Evolutionary conservation across 202 grass and related monocot genomes (phyloP).

Genomic region (Cymbopogon flexuosus): DNA sequence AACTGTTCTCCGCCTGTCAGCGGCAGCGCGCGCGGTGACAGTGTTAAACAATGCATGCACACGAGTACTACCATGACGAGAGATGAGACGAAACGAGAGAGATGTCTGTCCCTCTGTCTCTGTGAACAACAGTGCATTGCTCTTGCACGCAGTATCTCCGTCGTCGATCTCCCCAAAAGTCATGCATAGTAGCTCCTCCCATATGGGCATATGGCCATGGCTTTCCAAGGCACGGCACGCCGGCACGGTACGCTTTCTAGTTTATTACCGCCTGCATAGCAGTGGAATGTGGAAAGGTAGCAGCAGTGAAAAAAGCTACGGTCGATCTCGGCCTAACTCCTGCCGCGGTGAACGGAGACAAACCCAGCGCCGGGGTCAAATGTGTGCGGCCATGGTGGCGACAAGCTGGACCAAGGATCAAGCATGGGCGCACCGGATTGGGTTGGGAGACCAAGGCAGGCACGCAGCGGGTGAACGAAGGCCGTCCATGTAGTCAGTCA

Average conservation of each 20-base stretch:
- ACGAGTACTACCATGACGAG: too few species aligned
- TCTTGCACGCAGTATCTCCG: background rate
- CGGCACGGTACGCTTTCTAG: too few species aligned
- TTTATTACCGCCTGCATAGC: background rate
- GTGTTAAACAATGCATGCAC: background rate
- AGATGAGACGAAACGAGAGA: background rate
- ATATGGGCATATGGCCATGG: background rate
- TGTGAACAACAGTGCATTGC: background rate
- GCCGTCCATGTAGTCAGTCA: background rate
- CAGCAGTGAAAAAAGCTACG: background rate
- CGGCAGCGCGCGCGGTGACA: too few species aligned
- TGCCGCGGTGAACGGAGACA: conserved; percentile 7
- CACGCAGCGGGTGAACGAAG: background rate
- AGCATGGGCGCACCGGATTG: background rate
- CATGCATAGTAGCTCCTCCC: conserved; percentile 14
- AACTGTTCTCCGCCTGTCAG: background rate
- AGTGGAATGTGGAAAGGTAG: too few species aligned
- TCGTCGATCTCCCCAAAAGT: background rate
- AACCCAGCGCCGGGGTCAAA: background rate
- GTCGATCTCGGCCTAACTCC: background rate
- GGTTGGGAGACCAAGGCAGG: background rate
- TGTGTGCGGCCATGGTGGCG: conserved; percentile 26
- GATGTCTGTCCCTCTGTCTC: conserved; percentile 29
- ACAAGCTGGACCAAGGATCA: background rate
- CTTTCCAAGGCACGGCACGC: background rate